A percentile compares a stretch with the other conserved stretches of the same genome.
phyloP scores from a whole-genome alignment of 352 stramenopile species.

The Plasmopara viticola region DNA sequence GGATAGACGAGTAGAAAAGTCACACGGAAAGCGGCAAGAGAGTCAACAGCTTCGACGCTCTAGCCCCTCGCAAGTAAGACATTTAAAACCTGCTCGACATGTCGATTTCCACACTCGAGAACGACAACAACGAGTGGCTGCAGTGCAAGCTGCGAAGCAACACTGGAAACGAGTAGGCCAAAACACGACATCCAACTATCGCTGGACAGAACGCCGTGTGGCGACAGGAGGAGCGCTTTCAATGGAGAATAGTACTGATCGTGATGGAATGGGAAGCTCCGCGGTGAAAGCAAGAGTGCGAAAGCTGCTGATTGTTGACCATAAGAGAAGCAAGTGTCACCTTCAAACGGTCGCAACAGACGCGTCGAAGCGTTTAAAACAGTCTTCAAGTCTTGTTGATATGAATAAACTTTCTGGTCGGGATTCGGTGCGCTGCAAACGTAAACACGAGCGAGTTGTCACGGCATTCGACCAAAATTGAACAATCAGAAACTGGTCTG shows the following conservation, averaged over 20 bases:
- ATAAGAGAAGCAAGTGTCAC: conserved; percentile 14
- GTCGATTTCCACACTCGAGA: conserved; percentile 23
- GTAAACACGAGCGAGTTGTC: no score
- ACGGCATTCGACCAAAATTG: no score
- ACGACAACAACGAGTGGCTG: conserved; percentile 22
- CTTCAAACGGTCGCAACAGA: conserved; percentile 10
- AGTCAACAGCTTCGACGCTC: conserved; percentile 15
- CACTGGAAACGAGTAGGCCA: conserved; percentile 17
- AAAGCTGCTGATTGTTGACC: conserved; percentile 8
- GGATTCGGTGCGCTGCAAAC: no score
- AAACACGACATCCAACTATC: conserved; percentile 18
- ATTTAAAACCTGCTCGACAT: conserved; percentile 1
- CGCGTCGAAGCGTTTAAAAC: no score
- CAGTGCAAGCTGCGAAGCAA: conserved; percentile 16
- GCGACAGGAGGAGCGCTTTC: conserved; percentile 17
- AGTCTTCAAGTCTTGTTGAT: no score
- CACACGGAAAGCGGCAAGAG: conserved; percentile 3
- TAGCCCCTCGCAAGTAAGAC: conserved; percentile 10
- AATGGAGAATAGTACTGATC: conserved; percentile 18
- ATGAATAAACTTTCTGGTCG: no score
- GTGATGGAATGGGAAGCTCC: conserved; percentile 13
- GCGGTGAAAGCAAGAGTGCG: conserved; percentile 7
- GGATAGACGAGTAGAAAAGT: neutral
- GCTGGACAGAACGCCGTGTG: conserved; percentile 23
- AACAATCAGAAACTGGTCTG: no score